These are phyloP conservation scores for Trifolium subterraneum DNA, from an alignment of 306 rosid species.

Conservation along the genomic window DNA sequence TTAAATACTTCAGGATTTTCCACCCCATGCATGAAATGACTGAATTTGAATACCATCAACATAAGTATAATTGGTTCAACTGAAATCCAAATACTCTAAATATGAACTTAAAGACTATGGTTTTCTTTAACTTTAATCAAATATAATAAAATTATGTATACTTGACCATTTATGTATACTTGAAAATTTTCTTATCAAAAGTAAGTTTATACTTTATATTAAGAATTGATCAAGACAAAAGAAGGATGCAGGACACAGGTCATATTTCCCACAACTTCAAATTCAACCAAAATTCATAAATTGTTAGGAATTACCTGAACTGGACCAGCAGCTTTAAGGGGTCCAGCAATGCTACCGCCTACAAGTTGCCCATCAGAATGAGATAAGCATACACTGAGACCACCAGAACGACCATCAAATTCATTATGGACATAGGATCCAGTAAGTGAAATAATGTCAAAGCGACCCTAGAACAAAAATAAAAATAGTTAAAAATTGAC, in stretches of 20 bases:
- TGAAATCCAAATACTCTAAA: slow-evolving; percentile 16
- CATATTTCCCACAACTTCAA: slow-evolving; percentile 21
- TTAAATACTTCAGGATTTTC: background rate
- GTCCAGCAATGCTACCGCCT: slow-evolving; percentile 95
- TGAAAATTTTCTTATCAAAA: background rate
- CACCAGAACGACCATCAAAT: slow-evolving; percentile 70
- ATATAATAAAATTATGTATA: background rate
- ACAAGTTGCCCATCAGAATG: slow-evolving; percentile 77
- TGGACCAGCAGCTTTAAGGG: slow-evolving; percentile 82
- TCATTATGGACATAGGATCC: slow-evolving; percentile 85
- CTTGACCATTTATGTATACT: background rate
- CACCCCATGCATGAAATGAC: background rate
- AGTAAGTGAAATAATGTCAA: slow-evolving; percentile 78
- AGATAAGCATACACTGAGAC: slow-evolving; percentile 82
- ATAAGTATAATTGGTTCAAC: background rate
- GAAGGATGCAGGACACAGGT: slow-evolving; percentile 15
- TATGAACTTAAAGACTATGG: background rate
- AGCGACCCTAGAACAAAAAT: slow-evolving; percentile 65
- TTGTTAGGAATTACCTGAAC: slow-evolving; percentile 70
- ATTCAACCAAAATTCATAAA: slow-evolving; percentile 16
- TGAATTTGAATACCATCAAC: slow-evolving; percentile 5
- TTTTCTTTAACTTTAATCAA: background rate
- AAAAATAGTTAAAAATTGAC: slow-evolving; percentile 25
- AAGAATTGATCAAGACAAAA: slow-evolving; percentile 20
- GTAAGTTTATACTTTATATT: background rate